Conservation (phyloP, 2,329 filamentous ascomycete species). For the Penicillium sp. region DNA sequence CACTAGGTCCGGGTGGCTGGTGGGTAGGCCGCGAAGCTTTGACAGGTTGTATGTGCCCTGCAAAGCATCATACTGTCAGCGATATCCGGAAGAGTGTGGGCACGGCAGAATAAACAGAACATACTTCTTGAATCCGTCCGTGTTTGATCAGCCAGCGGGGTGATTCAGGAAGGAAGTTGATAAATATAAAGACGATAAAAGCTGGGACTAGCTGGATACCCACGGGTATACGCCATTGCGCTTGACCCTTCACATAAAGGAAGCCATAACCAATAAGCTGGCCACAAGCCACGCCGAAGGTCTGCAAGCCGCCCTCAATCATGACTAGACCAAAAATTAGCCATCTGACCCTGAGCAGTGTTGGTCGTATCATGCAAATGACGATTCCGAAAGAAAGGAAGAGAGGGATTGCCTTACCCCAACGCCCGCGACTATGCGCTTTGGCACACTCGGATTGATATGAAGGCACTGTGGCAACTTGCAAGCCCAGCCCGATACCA, state of each 20-base stretch:
- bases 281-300: neutral
- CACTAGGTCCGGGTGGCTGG: slow-evolving; percentile 3
- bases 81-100: neutral
- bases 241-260: slow-evolving; percentile 8
- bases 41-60: slow-evolving; percentile 7
- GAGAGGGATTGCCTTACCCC: slow-evolving; percentile 1
- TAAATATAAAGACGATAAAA: neutral
- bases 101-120: neutral
- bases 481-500: slow-evolving; percentile 7
- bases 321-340: neutral
- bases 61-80: neutral
- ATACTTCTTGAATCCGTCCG: neutral
- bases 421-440: slow-evolving; percentile 9
- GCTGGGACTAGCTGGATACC: neutral
- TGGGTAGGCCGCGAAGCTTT: slow-evolving; percentile 5
- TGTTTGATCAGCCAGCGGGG: slow-evolving; percentile 4
- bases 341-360: neutral
- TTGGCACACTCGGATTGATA: slow-evolving; percentile 10
- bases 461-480: slow-evolving; percentile 8
- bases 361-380: neutral
- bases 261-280: slow-evolving; percentile 9
- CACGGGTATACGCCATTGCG: slow-evolving; percentile 3
- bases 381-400: neutral
- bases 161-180: slow-evolving; percentile 1
- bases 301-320: neutral